phyloP scores from a whole-genome alignment of 2,329 filamentous ascomycete genomes.

The Claviceps pusilla region DNA sequence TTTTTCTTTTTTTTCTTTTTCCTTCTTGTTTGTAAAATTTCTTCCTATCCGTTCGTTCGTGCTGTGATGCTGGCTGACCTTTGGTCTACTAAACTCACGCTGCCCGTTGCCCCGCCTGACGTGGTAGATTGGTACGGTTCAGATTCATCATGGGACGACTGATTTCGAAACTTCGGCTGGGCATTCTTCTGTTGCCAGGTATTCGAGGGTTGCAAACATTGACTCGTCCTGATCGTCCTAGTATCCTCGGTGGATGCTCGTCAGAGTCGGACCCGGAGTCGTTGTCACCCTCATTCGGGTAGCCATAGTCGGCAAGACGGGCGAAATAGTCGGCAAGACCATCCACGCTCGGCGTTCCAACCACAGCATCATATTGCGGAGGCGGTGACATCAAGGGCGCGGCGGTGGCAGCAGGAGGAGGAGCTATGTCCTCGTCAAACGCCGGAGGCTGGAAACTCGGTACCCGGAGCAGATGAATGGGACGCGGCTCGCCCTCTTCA shows the following conservation, averaged over 20 bases:
- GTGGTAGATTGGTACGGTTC: background rate
- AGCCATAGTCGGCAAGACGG: constrained; percentile 58
- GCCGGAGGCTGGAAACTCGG: constrained; percentile 81
- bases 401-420: constrained; percentile 15
- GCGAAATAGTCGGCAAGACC: constrained; percentile 76
- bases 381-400: constrained; percentile 54
- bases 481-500: constrained; percentile 34
- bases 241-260: constrained; percentile 30
- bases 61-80: no score
- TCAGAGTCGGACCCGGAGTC: constrained; percentile 28
- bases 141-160: constrained; percentile 20
- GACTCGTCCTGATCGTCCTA: constrained; percentile 37
- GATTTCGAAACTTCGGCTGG: constrained; percentile 43
- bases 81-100: background rate
- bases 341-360: constrained; percentile 53
- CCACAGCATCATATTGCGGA: constrained; percentile 67
- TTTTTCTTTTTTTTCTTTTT: no score
- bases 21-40: no score
- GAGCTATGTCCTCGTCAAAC: constrained; percentile 56
- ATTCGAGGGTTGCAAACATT: constrained; percentile 43
- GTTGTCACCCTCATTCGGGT: constrained; percentile 19
- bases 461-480: constrained; percentile 69
- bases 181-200: constrained; percentile 33
- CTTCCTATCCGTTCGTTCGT: no score
- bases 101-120: background rate